Percentiles rank a stretch among this genome's conserved stretches.
Conservation (phyloP, 2,329 filamentous ascomycete species). For the Fonsecaea erecta region DNA sequence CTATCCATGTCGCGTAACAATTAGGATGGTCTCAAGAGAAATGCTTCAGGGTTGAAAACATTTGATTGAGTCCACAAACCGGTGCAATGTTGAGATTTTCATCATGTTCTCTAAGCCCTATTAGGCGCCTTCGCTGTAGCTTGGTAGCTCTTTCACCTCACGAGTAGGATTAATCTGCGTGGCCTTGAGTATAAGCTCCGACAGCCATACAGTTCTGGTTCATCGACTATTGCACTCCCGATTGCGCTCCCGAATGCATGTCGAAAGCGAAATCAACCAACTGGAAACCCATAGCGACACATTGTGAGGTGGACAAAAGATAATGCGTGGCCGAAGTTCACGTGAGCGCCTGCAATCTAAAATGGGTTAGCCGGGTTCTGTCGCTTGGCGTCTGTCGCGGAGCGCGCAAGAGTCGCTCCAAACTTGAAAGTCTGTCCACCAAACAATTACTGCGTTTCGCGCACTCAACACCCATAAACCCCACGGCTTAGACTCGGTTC, state of each 20-base stretch:
- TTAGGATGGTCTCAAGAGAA: conserved; percentile 62
- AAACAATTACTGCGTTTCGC: not conserved
- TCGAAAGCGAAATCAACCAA: too few relatives aligned
- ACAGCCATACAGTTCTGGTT: too few relatives aligned
- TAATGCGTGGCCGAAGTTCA: not conserved
- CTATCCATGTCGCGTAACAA: conserved; percentile 61
- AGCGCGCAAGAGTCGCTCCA: not conserved
- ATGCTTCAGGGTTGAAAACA: conserved; percentile 39
- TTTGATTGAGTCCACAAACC: conserved; percentile 28
- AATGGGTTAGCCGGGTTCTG: not conserved
- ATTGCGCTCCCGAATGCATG: too few relatives aligned
- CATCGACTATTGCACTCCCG: too few relatives aligned
- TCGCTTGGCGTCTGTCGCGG: not conserved
- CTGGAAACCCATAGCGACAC: too few relatives aligned
- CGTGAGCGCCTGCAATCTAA: not conserved
- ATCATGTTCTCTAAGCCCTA: conserved; percentile 65
- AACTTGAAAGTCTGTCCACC: not conserved
- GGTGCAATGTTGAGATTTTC: conserved; percentile 59
- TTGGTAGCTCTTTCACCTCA: not conserved
- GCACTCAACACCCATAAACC: not conserved
- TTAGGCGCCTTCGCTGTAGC: conserved; percentile 66
- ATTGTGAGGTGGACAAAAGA: too few relatives aligned
- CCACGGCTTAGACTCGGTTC: conserved; percentile 65
- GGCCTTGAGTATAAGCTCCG: too few relatives aligned
- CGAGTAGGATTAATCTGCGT: not conserved